These are phyloP conservation scores for Solanum verrucosum DNA, from an alignment of 257 asterid species.

Conservation along the genomic window DNA sequence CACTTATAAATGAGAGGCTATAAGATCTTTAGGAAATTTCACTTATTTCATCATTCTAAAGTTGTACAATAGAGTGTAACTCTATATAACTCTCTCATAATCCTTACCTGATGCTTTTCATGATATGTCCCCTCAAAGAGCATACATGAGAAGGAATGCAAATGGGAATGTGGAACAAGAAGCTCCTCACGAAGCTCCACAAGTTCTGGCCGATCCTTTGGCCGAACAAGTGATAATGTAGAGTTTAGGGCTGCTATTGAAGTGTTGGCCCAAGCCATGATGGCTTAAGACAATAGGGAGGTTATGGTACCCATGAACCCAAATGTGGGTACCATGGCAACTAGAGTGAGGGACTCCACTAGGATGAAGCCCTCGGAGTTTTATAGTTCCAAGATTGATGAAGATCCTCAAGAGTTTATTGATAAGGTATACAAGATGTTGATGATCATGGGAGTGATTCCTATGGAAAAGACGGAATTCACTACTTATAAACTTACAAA, in stretches of 20 bases:
- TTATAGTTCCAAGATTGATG: background rate
- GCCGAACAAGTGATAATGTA: background rate
- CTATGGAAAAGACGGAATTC: background rate
- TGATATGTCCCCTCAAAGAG: background rate
- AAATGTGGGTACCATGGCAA: background rate
- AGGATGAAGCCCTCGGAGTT: background rate
- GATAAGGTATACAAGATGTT: background rate
- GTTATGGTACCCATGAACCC: background rate
- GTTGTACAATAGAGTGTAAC: background rate
- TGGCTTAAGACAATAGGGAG: background rate
- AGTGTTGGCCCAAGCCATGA: background rate
- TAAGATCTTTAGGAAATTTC: background rate
- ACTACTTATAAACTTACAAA: background rate
- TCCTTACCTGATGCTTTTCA: background rate
- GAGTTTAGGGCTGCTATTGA: background rate
- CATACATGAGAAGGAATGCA: background rate
- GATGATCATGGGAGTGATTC: background rate
- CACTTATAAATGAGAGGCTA: background rate
- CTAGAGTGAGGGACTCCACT: background rate
- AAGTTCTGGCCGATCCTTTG: no score
- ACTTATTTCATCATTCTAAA: background rate
- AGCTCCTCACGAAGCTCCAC: no score
- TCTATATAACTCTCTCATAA: background rate
- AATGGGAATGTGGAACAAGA: background rate
- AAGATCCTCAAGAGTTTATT: background rate